Conservation (phyloP, 2,329 filamentous ascomycete species). For the Exophiala bonariae region DNA sequence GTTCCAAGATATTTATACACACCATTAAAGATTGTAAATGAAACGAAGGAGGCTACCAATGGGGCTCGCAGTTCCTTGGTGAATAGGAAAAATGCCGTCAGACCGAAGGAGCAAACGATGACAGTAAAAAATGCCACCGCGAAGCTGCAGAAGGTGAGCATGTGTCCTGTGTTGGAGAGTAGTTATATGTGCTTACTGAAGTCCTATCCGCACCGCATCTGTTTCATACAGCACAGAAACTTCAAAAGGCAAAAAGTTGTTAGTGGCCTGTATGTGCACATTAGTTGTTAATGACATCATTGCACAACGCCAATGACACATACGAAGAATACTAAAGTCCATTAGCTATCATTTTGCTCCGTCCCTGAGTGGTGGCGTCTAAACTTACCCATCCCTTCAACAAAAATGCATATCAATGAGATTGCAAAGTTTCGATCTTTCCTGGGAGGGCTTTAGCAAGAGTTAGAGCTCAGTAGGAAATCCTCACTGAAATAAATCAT, state of each 20-base stretch:
- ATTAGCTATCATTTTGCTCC: background rate
- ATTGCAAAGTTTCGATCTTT: background rate
- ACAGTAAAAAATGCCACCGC: background rate
- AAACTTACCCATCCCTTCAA: background rate
- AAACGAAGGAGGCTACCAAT: slow-evolving; percentile 1
- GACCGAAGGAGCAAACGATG: background rate
- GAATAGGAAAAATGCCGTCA: background rate
- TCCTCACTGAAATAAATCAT: slow-evolving; percentile 42
- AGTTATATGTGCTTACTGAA: slow-evolving; percentile 3
- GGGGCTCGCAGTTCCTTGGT: slow-evolving; percentile 8
- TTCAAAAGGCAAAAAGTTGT: too few species aligned
- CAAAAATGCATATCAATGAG: background rate
- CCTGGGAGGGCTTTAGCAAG: background rate
- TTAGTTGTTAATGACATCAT: too few species aligned
- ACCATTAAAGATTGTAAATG: background rate
- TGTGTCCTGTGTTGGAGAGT: background rate
- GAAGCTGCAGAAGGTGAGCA: slow-evolving; percentile 1
- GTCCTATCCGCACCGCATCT: background rate
- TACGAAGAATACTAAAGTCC: too few species aligned
- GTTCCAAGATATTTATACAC: background rate
- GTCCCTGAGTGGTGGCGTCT: background rate
- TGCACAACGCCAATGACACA: too few species aligned
- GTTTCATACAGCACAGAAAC: slow-evolving; percentile 8
- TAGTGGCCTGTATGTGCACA: too few species aligned
- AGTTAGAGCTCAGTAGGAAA: background rate